Conservation (phyloP, 495 filamentous ascomycete species). For the Podospora appendiculata region DNA sequence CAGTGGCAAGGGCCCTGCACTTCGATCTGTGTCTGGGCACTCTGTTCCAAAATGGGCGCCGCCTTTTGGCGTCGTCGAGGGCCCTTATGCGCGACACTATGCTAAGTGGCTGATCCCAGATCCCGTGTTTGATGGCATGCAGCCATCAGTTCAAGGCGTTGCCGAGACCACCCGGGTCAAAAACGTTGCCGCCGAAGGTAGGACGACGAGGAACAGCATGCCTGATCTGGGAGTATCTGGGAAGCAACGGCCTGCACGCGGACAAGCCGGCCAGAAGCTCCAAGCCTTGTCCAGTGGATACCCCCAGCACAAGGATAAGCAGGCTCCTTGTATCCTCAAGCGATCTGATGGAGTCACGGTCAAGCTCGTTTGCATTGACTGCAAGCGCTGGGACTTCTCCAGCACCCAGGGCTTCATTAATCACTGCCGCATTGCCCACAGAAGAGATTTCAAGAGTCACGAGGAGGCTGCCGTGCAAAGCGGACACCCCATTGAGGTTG, state of each 20-base stretch:
- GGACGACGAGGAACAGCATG: slow-evolving; percentile 66
- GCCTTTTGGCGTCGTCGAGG: slow-evolving; percentile 83
- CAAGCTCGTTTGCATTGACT: slow-evolving; percentile 85
- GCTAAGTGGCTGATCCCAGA: slow-evolving; percentile 89
- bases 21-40: slow-evolving; percentile 48
- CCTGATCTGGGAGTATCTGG: slow-evolving; percentile 44
- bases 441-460: slow-evolving; percentile 84
- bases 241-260: slow-evolving; percentile 56
- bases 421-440: slow-evolving; percentile 92
- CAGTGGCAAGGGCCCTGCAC: slow-evolving; percentile 60
- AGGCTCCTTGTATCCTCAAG: slow-evolving; percentile 44
- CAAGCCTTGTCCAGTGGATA: slow-evolving; percentile 68
- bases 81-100: slow-evolving; percentile 91
- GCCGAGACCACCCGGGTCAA: slow-evolving; percentile 31
- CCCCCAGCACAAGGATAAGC: slow-evolving; percentile 59
- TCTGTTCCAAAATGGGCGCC: slow-evolving; percentile 59
- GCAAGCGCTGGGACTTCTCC: slow-evolving; percentile 80
- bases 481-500: slow-evolving; percentile 70
- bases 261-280: slow-evolving; percentile 51
- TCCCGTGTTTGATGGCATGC: slow-evolving; percentile 69
- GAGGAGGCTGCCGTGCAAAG: slow-evolving; percentile 88
- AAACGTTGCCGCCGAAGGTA: slow-evolving; percentile 48
- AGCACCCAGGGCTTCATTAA: slow-evolving; percentile 98
- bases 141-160: slow-evolving; percentile 26
- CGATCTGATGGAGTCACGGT: slow-evolving; percentile 47